Conservation (phyloP, 2,329 filamentous ascomycete genomes). For the Gnomoniopsis smithogilvyi region DNA sequence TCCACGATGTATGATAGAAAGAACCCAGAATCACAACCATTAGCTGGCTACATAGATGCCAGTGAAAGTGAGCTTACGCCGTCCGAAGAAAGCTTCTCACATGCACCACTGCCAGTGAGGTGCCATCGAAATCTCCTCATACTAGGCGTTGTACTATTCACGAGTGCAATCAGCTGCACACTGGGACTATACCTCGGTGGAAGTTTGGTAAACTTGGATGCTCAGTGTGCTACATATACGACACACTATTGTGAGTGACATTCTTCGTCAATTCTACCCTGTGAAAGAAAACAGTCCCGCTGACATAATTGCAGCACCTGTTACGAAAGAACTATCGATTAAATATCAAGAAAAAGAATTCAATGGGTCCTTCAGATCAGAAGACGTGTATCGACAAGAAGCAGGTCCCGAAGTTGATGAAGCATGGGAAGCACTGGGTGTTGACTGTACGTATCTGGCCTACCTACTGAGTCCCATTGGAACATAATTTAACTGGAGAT, state of each 20-base stretch:
- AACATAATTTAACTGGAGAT: neutral
- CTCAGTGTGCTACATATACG: slow-evolving; percentile 29
- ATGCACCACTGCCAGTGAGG: neutral
- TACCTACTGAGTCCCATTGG: neutral
- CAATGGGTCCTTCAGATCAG: slow-evolving; percentile 55
- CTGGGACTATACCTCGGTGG: neutral
- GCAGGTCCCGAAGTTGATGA: slow-evolving; percentile 53
- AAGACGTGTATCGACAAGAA: slow-evolving; percentile 50
- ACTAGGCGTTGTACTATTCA: neutral
- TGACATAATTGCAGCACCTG: slow-evolving; percentile 25
- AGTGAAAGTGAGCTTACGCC: neutral
- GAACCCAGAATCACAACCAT: slow-evolving; percentile 2
- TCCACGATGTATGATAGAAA: neutral
- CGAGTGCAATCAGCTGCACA: neutral
- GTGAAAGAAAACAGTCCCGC: accelerated
- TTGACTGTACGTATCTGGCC: slow-evolving; percentile 39
- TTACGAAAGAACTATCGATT: slow-evolving; percentile 33
- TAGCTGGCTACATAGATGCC: neutral
- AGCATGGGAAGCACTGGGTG: slow-evolving; percentile 47
- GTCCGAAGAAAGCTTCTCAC: neutral
- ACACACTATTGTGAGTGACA: slow-evolving; percentile 34
- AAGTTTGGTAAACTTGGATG: slow-evolving; percentile 17
- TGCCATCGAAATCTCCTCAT: neutral
- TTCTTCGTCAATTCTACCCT: neutral
- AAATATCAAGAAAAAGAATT: slow-evolving; percentile 38